Evolutionary conservation across 2,329 filamentous ascomycete genomes (phyloP).

Genomic region (Beauveria sp.): DNA sequence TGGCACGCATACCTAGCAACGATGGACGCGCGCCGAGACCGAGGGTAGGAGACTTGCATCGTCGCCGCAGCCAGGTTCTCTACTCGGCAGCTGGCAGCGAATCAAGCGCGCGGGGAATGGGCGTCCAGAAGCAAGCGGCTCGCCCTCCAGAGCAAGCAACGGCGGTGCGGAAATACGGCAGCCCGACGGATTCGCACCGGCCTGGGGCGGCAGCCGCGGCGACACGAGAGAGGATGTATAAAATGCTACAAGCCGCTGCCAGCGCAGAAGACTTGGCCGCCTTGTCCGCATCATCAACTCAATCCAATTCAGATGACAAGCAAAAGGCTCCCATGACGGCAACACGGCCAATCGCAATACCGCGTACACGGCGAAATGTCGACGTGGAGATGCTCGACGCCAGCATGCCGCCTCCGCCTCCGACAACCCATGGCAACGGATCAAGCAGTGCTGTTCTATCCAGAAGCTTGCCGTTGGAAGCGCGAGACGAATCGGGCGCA

Average conservation of each 20-base stretch:
- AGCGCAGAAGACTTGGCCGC: not conserved
- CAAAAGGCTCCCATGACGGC: not conserved
- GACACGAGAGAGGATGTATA: not conserved
- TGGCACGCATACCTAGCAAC: not conserved
- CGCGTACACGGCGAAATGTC: not conserved
- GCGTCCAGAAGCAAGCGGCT: not conserved
- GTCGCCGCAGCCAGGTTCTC: not conserved
- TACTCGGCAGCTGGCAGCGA: not conserved
- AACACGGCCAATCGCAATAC: not conserved
- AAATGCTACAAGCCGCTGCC: not conserved
- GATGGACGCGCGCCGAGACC: not conserved
- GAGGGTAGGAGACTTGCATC: not conserved
- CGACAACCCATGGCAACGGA: not conserved
- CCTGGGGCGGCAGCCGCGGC: not conserved
- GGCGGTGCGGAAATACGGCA: not conserved
- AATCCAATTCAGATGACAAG: not conserved
- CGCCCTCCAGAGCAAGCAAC: not conserved
- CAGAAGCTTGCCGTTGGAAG: not conserved
- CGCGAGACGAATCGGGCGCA: not conserved
- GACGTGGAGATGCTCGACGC: slow-evolving; percentile 8
- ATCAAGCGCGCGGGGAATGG: not conserved
- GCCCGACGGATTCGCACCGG: not conserved
- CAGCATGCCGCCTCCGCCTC: not conserved
- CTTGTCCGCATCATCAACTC: not conserved
- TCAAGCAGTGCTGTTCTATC: not conserved